phyloP scores from a whole-genome alignment of 1,284 basidiomycete species.

The Anthracocystis panici-leucophaei region DNA sequence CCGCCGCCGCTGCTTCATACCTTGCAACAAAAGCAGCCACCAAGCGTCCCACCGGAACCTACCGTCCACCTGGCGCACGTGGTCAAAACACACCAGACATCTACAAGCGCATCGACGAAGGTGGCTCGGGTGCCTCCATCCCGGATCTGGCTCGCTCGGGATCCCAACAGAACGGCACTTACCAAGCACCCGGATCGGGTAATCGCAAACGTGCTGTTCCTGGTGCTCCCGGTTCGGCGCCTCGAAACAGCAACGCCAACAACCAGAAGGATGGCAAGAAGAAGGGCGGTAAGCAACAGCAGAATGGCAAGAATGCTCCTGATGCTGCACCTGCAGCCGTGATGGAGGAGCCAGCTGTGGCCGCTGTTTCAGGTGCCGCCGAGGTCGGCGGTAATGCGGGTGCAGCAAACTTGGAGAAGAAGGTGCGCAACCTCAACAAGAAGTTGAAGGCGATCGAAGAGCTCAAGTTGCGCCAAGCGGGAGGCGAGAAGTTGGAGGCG shows the following conservation, averaged over 20 bases:
- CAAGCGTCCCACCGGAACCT: conserved; percentile 69
- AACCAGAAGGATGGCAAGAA: conserved; percentile 39
- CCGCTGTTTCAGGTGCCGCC: conserved; percentile 32
- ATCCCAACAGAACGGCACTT: conserved; percentile 43
- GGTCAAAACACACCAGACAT: conserved; percentile 85
- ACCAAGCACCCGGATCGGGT: conserved; percentile 49
- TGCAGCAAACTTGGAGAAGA: conserved; percentile 69
- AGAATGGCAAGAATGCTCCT: conserved; percentile 43
- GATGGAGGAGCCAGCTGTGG: conserved; percentile 17
- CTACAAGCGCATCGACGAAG: conserved; percentile 89
- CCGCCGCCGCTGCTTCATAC: conserved; percentile 73
- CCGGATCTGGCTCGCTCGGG: conserved; percentile 36
- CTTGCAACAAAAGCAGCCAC: conserved; percentile 65
- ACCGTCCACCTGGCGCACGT: conserved; percentile 76
- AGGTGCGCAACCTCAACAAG: conserved; percentile 85
- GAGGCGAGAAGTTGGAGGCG: conserved; percentile 88
- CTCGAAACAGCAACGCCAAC: conserved; percentile 18
- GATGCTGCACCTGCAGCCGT: conserved; percentile 12
- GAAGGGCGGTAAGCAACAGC: conserved; percentile 46
- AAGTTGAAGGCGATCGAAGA: conserved; percentile 95
- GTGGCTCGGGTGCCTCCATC: conserved; percentile 65
- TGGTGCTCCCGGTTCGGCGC: conserved; percentile 50
- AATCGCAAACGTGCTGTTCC: conserved; percentile 53
- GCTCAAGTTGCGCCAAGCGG: conserved; percentile 86
- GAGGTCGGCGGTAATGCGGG: conserved; percentile 56